Evolutionary conservation across 768 basidiomycete genomes (phyloP).

Genomic region (Albatrellus ellisii): DNA sequence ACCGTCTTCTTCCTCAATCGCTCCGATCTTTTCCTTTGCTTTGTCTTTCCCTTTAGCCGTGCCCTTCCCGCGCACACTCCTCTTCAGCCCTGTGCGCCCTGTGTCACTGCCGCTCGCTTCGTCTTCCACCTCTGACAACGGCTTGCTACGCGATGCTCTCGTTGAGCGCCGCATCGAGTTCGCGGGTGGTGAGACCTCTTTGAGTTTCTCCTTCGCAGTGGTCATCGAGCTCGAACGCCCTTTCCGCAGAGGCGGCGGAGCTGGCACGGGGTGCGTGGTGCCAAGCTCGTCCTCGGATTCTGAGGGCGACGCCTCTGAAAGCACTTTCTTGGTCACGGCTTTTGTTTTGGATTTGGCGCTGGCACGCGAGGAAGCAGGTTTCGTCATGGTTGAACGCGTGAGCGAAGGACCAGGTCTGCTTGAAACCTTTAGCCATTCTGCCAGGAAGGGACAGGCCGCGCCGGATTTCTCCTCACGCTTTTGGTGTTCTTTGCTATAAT

Average conservation of each 20-base stretch:
- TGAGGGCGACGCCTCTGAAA: slow-evolving; percentile 1
- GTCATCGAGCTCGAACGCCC: slow-evolving; percentile 2
- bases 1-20: slow-evolving; percentile 19
- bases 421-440: too few relatives aligned
- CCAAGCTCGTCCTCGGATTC: slow-evolving; percentile 9
- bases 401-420: too few relatives aligned
- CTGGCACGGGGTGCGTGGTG: background rate
- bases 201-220: slow-evolving; percentile 1
- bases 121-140: slow-evolving; percentile 11
- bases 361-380: slow-evolving; percentile 17
- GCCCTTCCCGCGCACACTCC: slow-evolving; percentile 13
- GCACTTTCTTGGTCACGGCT: background rate
- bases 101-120: slow-evolving; percentile 18
- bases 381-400: too few relatives aligned
- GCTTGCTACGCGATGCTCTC: slow-evolving; percentile 10
- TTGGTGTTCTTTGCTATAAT: slow-evolving; percentile 61
- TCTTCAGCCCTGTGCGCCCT: slow-evolving; percentile 16
- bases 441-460: slow-evolving; percentile 27
- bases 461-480: slow-evolving; percentile 42
- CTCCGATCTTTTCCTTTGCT: slow-evolving; percentile 16
- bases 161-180: slow-evolving; percentile 13
- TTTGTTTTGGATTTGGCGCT: too few relatives aligned
- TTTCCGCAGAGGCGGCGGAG: slow-evolving; percentile 5
- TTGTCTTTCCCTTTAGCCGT: slow-evolving; percentile 13
- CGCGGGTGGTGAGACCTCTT: background rate